Conservation (phyloP, 805 yeast species). For the Tetrapisispora taiwanensis region DNA sequence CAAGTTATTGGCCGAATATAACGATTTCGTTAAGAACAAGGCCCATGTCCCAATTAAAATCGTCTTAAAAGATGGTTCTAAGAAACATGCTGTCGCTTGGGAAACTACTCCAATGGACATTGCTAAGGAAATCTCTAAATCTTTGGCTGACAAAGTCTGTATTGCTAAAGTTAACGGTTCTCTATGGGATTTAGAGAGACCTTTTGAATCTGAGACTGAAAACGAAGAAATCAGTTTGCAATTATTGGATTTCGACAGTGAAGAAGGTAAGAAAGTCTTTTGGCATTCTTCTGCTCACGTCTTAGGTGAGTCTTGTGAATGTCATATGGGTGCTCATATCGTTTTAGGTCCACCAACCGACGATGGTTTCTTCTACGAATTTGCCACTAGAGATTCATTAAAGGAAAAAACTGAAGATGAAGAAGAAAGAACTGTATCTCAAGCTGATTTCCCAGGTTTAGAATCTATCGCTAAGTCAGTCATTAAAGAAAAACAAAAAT, state of each 20-base stretch:
- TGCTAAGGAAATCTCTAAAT: slow-evolving; percentile 75
- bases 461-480: slow-evolving; percentile 84
- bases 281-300: slow-evolving; percentile 99
- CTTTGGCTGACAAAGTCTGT: slow-evolving; percentile 80
- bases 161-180: slow-evolving; percentile 84
- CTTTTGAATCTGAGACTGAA: slow-evolving; percentile 53
- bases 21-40: slow-evolving; percentile 56
- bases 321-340: slow-evolving; percentile 89
- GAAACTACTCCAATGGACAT: slow-evolving; percentile 85
- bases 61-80: slow-evolving; percentile 78
- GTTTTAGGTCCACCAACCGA: slow-evolving; percentile 94
- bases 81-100: slow-evolving; percentile 70
- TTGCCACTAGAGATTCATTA: slow-evolving; percentile 47
- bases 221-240: slow-evolving; percentile 40
- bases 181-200: slow-evolving; percentile 93
- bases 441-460: slow-evolving; percentile 70
- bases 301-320: slow-evolving; percentile 95
- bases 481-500: slow-evolving; percentile 89
- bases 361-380: slow-evolving; percentile 96
- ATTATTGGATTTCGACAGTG: slow-evolving; percentile 80
- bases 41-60: slow-evolving; percentile 58
- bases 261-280: slow-evolving; percentile 92
- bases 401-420: slow-evolving; percentile 57
- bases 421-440: slow-evolving; percentile 58
- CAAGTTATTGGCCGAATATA: slow-evolving; percentile 65